Evolutionary conservation across 768 basidiomycete genomes (phyloP).

Genomic region (Boletales sp.): DNA sequence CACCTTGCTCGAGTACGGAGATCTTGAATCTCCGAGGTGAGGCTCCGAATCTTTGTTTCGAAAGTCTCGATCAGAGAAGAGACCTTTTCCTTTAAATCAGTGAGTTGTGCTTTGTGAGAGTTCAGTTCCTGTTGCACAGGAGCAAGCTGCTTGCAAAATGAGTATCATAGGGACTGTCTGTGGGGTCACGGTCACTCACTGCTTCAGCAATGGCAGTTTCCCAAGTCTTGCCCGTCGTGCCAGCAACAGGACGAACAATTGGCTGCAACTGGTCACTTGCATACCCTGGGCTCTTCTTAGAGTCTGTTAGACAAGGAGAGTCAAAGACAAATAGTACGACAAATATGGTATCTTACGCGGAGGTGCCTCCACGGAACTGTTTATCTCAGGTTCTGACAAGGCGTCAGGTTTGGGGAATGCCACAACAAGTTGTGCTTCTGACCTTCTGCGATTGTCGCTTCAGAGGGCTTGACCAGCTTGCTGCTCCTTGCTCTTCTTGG

Average conservation of each 20-base stretch:
- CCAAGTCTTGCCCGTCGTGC: constrained; percentile 7
- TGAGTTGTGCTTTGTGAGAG: constrained; percentile 44
- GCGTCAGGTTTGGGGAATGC: constrained; percentile 8
- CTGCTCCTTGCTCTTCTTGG: constrained; percentile 47
- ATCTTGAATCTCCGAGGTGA: constrained; percentile 33
- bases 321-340: background rate
- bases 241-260: background rate
- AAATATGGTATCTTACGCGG: constrained; percentile 8
- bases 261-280: constrained; percentile 3
- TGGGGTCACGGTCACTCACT: constrained; percentile 22
- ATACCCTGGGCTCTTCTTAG: constrained; percentile 1
- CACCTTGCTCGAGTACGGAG: constrained; percentile 22
- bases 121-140: constrained; percentile 52
- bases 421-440: constrained; percentile 1
- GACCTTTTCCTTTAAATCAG: constrained; percentile 29
- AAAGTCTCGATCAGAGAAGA: constrained; percentile 28
- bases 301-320: constrained; percentile 1
- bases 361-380: constrained; percentile 6
- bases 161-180: background rate
- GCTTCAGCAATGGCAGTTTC: constrained; percentile 26
- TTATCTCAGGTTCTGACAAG: constrained; percentile 24
- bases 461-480: constrained; percentile 45
- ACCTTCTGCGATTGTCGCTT: constrained; percentile 61
- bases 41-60: constrained; percentile 36
- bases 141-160: constrained; percentile 36